Percentiles rank a stretch among this genome's conserved stretches.
Conservation (phyloP, 2,329 filamentous ascomycete genomes). For the Pseudogymnoascus sp. region DNA sequence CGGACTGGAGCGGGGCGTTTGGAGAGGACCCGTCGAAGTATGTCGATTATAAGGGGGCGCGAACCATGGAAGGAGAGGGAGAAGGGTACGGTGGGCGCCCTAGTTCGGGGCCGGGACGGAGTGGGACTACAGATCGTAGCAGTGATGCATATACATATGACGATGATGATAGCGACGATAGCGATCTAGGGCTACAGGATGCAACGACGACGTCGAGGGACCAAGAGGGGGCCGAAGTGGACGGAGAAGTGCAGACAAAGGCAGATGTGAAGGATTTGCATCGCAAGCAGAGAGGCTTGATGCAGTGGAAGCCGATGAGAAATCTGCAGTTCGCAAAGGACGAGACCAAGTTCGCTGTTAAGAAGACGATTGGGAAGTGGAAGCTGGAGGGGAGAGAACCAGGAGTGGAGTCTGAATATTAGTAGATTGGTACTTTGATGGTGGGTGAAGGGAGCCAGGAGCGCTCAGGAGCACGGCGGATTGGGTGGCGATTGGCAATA, state of each 20-base stretch:
- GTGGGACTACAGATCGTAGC: not conserved
- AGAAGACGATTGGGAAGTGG: conserved; percentile 69
- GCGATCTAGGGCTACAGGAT: conserved; percentile 54
- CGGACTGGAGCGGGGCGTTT: conserved; percentile 83
- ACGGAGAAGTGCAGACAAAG: conserved; percentile 10
- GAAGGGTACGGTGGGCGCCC: not conserved
- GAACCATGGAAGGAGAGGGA: conserved; percentile 17
- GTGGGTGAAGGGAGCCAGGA: not conserved
- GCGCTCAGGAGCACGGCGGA: not conserved
- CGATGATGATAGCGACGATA: conserved; percentile 24
- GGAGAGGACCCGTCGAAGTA: conserved; percentile 59
- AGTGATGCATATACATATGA: conserved; percentile 13
- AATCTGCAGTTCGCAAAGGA: conserved; percentile 84
- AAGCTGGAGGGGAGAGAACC: conserved; percentile 76
- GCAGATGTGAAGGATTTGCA: conserved; percentile 55
- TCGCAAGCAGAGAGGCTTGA: conserved; percentile 78
- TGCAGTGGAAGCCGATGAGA: conserved; percentile 91
- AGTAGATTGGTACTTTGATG: not conserved
- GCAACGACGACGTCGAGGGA: conserved; percentile 25
- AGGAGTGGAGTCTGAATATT: conserved; percentile 32
- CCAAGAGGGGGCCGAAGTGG: not conserved
- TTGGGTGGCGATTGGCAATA: not conserved
- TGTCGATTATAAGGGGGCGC: conserved; percentile 19
- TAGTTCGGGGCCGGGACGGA: not conserved
- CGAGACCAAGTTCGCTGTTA: conserved; percentile 70